These are phyloP conservation scores for Fusarium sp. DNA, from an alignment of 2,329 filamentous ascomycete species.

Conservation along the genomic window DNA sequence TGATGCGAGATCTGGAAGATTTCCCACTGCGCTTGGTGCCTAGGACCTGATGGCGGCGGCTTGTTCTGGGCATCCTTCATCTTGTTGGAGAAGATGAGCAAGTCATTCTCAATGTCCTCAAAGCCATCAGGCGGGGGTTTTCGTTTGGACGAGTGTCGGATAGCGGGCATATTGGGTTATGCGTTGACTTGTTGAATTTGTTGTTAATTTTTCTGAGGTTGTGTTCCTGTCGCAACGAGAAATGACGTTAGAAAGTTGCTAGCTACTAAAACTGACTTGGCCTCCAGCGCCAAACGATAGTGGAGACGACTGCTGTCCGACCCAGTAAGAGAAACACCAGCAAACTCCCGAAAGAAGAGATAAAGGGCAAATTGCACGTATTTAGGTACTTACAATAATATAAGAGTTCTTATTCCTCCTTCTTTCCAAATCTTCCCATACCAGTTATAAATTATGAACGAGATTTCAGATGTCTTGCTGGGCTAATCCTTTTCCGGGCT, in stretches of 20 bases:
- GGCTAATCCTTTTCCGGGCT: neutral
- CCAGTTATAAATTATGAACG: neutral
- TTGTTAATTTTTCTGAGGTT: neutral
- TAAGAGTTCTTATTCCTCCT: neutral
- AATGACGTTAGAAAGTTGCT: neutral
- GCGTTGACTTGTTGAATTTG: neutral
- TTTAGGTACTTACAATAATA: neutral
- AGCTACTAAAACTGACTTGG: neutral
- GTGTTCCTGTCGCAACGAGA: neutral
- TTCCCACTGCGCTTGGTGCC: conserved; percentile 94
- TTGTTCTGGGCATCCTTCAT: conserved; percentile 97
- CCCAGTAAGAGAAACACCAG: neutral
- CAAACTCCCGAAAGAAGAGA: neutral
- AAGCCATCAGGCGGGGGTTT: conserved; percentile 89
- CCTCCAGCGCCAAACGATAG: neutral
- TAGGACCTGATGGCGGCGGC: conserved; percentile 79
- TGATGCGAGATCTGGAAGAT: conserved; percentile 98
- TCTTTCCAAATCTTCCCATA: neutral
- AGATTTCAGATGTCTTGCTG: neutral
- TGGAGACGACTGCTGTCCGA: neutral
- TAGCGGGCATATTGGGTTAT: conserved; percentile 71
- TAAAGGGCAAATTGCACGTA: too few species aligned
- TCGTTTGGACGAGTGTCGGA: conserved; percentile 78
- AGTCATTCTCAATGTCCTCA: conserved; percentile 86
- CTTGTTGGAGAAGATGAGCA: conserved; percentile 87